These are phyloP conservation scores for Serpula lacrymans DNA, from an alignment of 768 basidiomycete species.

Conservation along the genomic window DNA sequence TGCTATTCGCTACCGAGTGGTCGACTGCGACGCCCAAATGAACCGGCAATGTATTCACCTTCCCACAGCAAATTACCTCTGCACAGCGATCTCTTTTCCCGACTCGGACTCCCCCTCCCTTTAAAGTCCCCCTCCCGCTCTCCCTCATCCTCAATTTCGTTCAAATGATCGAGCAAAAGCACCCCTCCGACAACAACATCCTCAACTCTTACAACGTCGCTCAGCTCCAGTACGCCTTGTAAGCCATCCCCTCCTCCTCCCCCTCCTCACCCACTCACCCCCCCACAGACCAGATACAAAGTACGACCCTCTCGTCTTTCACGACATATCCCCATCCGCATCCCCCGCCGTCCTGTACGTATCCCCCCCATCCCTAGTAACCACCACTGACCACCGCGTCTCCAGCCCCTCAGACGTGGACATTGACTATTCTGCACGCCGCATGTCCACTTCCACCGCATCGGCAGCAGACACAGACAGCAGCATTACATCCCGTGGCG, in stretches of 20 bases:
- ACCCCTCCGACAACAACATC: constrained; percentile 35
- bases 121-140: constrained; percentile 15
- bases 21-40: constrained; percentile 4
- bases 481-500: constrained; percentile 53
- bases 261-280: constrained; percentile 11
- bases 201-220: constrained; percentile 60
- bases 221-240: constrained; percentile 62
- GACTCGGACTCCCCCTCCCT: constrained; percentile 11
- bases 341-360: constrained; percentile 49
- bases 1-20: constrained; percentile 35
- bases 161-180: constrained; percentile 58
- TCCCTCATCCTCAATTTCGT: constrained; percentile 6
- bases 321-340: constrained; percentile 45
- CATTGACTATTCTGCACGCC: constrained; percentile 54
- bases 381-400: constrained; percentile 13
- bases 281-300: constrained; percentile 38
- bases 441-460: constrained; percentile 76
- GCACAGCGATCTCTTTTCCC: constrained; percentile 29
- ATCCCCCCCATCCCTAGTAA: constrained; percentile 8
- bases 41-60: constrained; percentile 23
- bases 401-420: constrained; percentile 42
- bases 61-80: constrained; percentile 34
- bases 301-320: constrained; percentile 34
- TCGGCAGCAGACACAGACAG: constrained; percentile 66
- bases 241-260: too few relatives aligned